Evolutionary conservation across 2,329 filamentous ascomycete genomes (phyloP), one percentile per base, ranked within the genome.

Genomic region (Fusarium nelsonii): DNA sequence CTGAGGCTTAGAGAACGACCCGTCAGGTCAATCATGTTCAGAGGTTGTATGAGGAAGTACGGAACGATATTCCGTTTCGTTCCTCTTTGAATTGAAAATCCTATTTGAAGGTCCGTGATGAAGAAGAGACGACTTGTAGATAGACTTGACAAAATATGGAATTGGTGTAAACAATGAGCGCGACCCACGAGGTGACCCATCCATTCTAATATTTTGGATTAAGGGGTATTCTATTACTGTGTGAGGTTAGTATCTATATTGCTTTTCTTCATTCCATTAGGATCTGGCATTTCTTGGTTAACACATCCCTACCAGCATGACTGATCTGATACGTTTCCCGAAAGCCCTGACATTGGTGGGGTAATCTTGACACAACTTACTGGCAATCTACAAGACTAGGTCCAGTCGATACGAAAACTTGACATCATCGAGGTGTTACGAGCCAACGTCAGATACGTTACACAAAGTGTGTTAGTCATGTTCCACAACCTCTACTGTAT

Each of bases 51-150:
- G 53, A 57, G 62, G 60, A 45, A 57, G 52, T 50, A 36, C 40
- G 54, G 51, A 36, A 58, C 37, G 36, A 53, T 28, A 54, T 50
- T 15, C 20, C 32, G 32, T 56, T 49, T 18, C 62, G 43, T 50
- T 50, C 57, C 46, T 61, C 66, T 45, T 58, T 70, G 66, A 67
- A 70, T 58, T 67, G 66, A 67, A 67, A 52, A 70, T 54, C 61
- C 60, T 57, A 62, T 68, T 57, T 69, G 43, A 57, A 49, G 43
- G 51, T 54, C 41, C 37, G 44, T 23, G 45, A 60, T 50, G 26
- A 36, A 36, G 39, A 44, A 54, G 23, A 54, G 30, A 16, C 16
- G 39, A 34, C 36, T 53, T 66, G 65, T 62, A 67, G 30, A 63
- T 56, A 68, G 51, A 65, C 41, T 59, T 65, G 40, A 53, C 52